These are phyloP conservation scores for Malbranchea cinnamomea DNA, from an alignment of 2,329 filamentous ascomycete species.

Conservation along the genomic window DNA sequence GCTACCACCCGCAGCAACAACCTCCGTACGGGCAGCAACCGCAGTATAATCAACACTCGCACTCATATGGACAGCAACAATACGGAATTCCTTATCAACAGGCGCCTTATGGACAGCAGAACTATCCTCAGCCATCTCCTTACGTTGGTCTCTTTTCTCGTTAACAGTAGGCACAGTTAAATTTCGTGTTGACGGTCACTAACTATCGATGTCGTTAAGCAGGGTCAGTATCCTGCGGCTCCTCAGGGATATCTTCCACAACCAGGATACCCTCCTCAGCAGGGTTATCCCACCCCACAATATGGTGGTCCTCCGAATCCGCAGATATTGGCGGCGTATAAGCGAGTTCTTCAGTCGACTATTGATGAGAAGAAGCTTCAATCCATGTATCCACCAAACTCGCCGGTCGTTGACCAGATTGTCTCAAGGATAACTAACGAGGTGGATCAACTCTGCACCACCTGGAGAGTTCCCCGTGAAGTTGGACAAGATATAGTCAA, in stretches of 20 bases:
- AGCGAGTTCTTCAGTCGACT: slow-evolving; percentile 38
- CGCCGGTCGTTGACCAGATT: slow-evolving; percentile 36
- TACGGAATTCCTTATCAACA: slow-evolving; percentile 19
- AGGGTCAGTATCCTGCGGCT: slow-evolving; percentile 20
- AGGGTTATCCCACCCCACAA: slow-evolving; percentile 20
- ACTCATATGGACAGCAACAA: slow-evolving; percentile 20
- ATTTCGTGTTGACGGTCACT: background rate
- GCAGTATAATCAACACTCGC: slow-evolving; percentile 13
- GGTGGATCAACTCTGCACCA: slow-evolving; percentile 40
- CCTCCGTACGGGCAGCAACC: slow-evolving; percentile 18
- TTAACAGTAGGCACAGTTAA: background rate
- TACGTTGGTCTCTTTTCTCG: slow-evolving; percentile 13
- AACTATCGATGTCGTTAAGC: slow-evolving; percentile 13
- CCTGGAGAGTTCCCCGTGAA: slow-evolving; percentile 43
- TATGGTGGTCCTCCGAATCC: slow-evolving; percentile 26
- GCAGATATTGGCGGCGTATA: slow-evolving; percentile 40
- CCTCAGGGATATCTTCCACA: slow-evolving; percentile 20
- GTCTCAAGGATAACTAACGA: slow-evolving; percentile 34
- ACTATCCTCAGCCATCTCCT: slow-evolving; percentile 17
- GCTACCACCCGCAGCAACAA: slow-evolving; percentile 28
- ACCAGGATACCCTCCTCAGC: slow-evolving; percentile 15
- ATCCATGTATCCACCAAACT: slow-evolving; percentile 42
- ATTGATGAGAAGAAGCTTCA: slow-evolving; percentile 48
- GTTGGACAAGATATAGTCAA: slow-evolving; percentile 50
- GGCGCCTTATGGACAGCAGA: slow-evolving; percentile 18